Evolutionary conservation across 2,329 filamentous ascomycete species (phyloP), one percentile per base, ranked within the genome.

Genomic region (Fusarium sambucinum): DNA sequence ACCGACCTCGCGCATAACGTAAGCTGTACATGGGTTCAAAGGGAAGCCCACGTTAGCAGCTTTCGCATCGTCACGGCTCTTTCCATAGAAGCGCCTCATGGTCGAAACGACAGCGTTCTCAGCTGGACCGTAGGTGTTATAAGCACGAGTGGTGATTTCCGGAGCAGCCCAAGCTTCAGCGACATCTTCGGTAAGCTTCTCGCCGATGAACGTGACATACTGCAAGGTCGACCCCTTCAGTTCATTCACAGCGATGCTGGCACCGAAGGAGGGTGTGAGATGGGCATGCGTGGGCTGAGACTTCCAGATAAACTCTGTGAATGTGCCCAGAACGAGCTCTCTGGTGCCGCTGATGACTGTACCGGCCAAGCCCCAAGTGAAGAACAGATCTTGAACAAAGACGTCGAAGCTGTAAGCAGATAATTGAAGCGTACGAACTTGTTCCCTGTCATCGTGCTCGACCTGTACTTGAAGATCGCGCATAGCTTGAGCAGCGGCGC

Each of bases 331-430:
- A 3, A 67, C 44, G 2, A 67, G 6, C 11, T 67, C 64, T 17
- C 64, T 33, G 5, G 64, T 68, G 0, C 64, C 64, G 0, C 52
- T 67, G 2, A 67, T 55, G 6, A 67, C 40, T 25, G 35, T 53
- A 1, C 64, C 64, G 0, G 52, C 52, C 3, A 67, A 3, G 1
- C 64, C 64, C 64, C 63, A 67, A 0, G 64, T 67, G 10, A 68
- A 67, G 5, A 67, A 67, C 0, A 67, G 33, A 2, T 67, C 64
- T 40, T 67, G 64, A 0, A 67, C 63, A 9, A 67, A 67, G 3
- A 67, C 64, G 2, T 67, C 64, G 6, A 67, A 67, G n/a, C 64
- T 67, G 14, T 67, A 68, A 5, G 64, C 52, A 0, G 63, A 67
- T 3, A 67, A 48, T 6, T 67, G 64, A 0, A 67, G 7, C 0